phyloP scores from a whole-genome alignment of 1,284 basidiomycete genomes.

The Ceratobasidium papillatum region DNA sequence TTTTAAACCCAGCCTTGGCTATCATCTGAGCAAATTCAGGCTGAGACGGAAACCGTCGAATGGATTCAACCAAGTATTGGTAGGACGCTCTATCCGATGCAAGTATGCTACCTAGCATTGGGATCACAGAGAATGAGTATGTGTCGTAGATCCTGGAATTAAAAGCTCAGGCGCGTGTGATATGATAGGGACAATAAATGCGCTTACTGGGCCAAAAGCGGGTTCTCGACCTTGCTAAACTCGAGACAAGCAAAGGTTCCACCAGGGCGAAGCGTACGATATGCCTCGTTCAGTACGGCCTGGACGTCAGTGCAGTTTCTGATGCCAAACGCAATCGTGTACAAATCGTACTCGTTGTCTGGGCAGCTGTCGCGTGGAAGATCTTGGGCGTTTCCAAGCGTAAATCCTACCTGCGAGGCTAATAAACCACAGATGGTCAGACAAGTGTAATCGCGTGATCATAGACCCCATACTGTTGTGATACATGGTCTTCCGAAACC shows the following conservation, averaged over 20 bases:
- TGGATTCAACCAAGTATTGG: conserved; percentile 98
- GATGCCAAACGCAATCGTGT: conserved; percentile 99
- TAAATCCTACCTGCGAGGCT: conserved; percentile 95
- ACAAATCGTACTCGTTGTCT: conserved; percentile 89
- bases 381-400: conserved; percentile 92
- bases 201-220: conserved; percentile 85
- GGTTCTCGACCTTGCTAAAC: conserved; percentile 94
- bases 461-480: conserved; percentile 79
- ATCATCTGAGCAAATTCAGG: conserved; percentile 92
- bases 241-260: conserved; percentile 96
- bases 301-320: conserved; percentile 96
- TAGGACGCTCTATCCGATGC: conserved; percentile 95
- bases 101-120: conserved; percentile 93
- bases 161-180: conserved; percentile 34
- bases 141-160: conserved; percentile 82
- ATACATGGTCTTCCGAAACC: conserved; percentile 96
- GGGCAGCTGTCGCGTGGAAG: conserved; percentile 73
- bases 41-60: conserved; percentile 93
- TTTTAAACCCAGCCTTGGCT: conserved; percentile 82
- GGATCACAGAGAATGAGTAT: conserved; percentile 97
- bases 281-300: conserved; percentile 87
- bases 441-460: conserved; percentile 4
- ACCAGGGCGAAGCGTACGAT: conserved; percentile 96
- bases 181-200: background rate
- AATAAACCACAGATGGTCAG: conserved; percentile 45